phyloP scores from a whole-genome alignment of 768 basidiomycete species.

The Termitomyces sp. region DNA sequence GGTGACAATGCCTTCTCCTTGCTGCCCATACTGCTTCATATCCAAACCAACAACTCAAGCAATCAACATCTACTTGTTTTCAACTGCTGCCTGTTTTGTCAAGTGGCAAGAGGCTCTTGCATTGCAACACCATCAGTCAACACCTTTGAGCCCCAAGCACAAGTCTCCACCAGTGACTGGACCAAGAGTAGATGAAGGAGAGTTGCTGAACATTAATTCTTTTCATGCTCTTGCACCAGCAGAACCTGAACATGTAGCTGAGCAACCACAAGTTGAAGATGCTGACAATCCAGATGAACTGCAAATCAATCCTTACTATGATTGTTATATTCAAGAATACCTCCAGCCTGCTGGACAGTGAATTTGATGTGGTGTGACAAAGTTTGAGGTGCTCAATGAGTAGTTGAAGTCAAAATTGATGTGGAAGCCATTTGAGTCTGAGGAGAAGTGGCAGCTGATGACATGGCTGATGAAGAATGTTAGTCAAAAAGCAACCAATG shows the following conservation, averaged over 20 bases:
- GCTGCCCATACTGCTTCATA: background rate
- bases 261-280: background rate
- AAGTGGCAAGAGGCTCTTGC: background rate
- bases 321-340: background rate
- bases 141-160: background rate
- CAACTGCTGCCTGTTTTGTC: background rate
- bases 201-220: slow-evolving; percentile 21
- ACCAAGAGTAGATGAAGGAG: background rate
- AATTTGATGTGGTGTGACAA: background rate
- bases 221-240: slow-evolving; percentile 8
- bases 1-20: background rate
- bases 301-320: background rate
- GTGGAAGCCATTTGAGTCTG: slow-evolving; percentile 9
- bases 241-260: background rate
- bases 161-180: background rate
- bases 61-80: background rate
- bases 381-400: background rate
- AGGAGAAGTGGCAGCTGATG: slow-evolving; percentile 31
- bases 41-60: background rate
- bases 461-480: slow-evolving; percentile 24
- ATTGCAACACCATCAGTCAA: background rate
- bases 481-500: slow-evolving; percentile 24
- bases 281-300: background rate
- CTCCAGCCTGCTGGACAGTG: background rate
- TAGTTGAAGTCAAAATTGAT: background rate